phyloP scores from a whole-genome alignment of 176 grass and related monocot species.

The Bromus sterilis region DNA sequence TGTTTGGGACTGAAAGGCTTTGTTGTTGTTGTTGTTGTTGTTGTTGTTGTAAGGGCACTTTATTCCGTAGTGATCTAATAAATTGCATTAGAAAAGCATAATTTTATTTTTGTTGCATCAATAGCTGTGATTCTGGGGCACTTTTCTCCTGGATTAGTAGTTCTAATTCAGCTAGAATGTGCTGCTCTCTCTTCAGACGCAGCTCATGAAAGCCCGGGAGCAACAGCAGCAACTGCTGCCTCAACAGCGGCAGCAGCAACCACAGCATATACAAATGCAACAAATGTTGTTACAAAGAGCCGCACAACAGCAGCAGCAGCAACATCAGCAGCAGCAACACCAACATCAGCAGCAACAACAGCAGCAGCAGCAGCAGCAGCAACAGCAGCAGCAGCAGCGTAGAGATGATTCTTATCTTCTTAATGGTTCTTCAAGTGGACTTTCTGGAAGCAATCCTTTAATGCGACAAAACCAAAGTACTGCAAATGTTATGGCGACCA shows the following conservation, averaged over 20 bases:
- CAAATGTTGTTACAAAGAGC: slow-evolving; percentile 60
- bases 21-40: no score
- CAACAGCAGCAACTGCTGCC: slow-evolving; percentile 55
- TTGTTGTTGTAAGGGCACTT: neutral
- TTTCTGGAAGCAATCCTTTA: slow-evolving; percentile 59
- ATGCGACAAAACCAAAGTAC: slow-evolving; percentile 52
- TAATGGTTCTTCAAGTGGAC: slow-evolving; percentile 68
- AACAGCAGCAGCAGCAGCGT: slow-evolving; percentile 44
- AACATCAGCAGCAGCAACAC: slow-evolving; percentile 13
- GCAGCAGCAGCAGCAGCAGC: slow-evolving; percentile 21
- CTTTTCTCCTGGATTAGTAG: neutral
- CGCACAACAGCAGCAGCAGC: slow-evolving; percentile 47
- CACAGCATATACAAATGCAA: slow-evolving; percentile 71
- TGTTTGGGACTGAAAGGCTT: no score
- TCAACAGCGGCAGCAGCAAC: slow-evolving; percentile 59
- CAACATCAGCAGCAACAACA: neutral
- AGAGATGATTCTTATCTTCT: slow-evolving; percentile 69
- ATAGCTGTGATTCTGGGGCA: neutral
- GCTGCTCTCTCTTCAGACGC: slow-evolving; percentile 50
- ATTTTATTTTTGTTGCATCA: slow-evolving; percentile 8
- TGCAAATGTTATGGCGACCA: slow-evolving; percentile 91
- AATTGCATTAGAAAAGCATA: neutral
- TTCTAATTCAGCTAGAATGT: slow-evolving; percentile 10
- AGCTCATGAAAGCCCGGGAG: slow-evolving; percentile 86
- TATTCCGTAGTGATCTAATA: neutral